A percentile compares a stretch with the other conserved stretches of the same genome.
Conservation (phyloP, 805 yeast species). For the Kuraishia molischiana region DNA sequence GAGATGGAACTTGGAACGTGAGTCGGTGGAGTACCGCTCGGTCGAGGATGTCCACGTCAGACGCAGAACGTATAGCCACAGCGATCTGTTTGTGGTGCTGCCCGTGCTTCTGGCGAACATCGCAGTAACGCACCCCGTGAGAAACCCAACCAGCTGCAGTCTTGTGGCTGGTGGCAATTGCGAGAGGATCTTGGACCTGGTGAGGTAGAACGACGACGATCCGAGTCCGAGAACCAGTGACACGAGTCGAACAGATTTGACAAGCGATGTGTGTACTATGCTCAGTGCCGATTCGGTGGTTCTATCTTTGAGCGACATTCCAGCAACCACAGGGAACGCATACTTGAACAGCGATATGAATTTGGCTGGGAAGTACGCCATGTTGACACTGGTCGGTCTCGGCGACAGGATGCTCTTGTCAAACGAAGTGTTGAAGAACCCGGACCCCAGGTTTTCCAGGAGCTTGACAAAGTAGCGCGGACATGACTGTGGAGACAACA, state of each 20-base stretch:
- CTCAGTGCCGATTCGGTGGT: no score
- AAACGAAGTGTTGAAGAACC: neutral
- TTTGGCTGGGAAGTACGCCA: conserved; percentile 6
- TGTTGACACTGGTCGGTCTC: neutral
- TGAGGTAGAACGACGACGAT: neutral
- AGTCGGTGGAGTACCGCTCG: conserved; percentile 3
- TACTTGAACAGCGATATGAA: conserved; percentile 7
- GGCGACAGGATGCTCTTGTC: neutral
- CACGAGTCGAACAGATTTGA: neutral
- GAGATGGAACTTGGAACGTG: conserved; percentile 1
- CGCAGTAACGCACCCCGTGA: conserved; percentile 7
- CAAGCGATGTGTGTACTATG: neutral
- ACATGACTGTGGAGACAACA: conserved; percentile 7
- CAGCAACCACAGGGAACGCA: conserved; percentile 5
- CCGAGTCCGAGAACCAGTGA: neutral
- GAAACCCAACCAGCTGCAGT: conserved; percentile 8
- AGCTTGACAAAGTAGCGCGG: conserved; percentile 9
- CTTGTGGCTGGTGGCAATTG: conserved; percentile 1
- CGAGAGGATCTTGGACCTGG: neutral
- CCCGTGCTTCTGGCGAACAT: conserved; percentile 7
- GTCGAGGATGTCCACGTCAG: conserved; percentile 9
- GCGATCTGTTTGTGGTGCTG: conserved; percentile 6
- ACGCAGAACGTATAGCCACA: conserved; percentile 12
- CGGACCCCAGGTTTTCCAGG: conserved; percentile 4
- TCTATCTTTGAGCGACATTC: neutral